phyloP scores from a whole-genome alignment of 257 asterid genomes.

The Solanum microdontum region DNA sequence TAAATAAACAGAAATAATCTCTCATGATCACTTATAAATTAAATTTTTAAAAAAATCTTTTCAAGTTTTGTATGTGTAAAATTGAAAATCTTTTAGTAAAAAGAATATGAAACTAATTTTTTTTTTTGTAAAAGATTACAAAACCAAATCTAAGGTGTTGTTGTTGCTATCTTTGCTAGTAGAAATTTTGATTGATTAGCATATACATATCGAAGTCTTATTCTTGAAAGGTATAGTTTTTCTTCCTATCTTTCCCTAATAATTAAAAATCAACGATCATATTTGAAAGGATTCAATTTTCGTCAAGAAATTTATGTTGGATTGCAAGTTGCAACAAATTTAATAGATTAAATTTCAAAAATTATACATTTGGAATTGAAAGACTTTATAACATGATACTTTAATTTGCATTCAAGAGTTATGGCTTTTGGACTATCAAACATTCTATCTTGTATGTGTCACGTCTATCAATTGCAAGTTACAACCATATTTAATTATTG shows the following conservation, averaged over 20 bases:
- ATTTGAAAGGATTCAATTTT: neutral
- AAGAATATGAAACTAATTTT: neutral
- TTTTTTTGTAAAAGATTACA: neutral
- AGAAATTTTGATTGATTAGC: neutral
- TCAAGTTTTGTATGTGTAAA: neutral
- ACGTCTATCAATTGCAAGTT: neutral
- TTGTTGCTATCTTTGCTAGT: neutral
- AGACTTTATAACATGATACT: neutral
- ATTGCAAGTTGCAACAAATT: neutral
- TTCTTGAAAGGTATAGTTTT: neutral
- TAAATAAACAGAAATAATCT: neutral
- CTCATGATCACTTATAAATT: neutral
- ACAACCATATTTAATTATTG: neutral
- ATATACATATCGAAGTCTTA: neutral
- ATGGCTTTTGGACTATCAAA: neutral
- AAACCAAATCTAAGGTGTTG: neutral
- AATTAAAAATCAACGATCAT: neutral
- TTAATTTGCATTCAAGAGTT: neutral
- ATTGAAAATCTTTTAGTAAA: neutral
- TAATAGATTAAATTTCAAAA: neutral
- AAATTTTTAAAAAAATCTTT: accelerated
- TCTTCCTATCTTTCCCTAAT: neutral
- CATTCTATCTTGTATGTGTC: neutral
- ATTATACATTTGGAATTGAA: neutral
- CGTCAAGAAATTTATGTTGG: neutral